Percentiles rank a stretch among this genome's conserved stretches.
Evolutionary conservation across 106 monocot species (phyloP).

Genomic region (Dioscorea alata): DNA sequence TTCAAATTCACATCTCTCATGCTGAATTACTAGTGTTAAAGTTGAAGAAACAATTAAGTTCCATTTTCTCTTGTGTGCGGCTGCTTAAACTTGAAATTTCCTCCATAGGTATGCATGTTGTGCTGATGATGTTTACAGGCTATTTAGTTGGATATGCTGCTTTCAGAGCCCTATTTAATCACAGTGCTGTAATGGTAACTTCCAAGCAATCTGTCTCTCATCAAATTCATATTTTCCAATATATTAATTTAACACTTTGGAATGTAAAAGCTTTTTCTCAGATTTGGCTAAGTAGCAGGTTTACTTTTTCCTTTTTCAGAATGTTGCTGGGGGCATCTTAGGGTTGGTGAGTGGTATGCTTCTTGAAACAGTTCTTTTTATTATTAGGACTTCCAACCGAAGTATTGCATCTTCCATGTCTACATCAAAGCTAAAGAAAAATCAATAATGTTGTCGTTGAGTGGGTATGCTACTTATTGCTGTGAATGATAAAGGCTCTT

Average conservation of each 20-base stretch:
- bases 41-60: no score
- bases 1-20: no score
- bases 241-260: no score
- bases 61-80: no score
- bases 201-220: neutral
- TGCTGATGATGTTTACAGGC: constrained; percentile 57
- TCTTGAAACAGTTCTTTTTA: constrained; percentile 69
- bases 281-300: neutral
- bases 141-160: constrained; percentile 63
- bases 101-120: constrained; percentile 56
- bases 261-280: no score
- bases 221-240: no score
- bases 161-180: constrained; percentile 71
- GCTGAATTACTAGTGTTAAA: no score
- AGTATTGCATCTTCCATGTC: constrained; percentile 21
- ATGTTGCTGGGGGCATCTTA: constrained; percentile 71
- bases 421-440: constrained; percentile 37
- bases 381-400: constrained; percentile 48
- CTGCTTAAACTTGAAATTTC: neutral
- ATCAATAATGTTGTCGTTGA: constrained; percentile 8
- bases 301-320: constrained; percentile 26
- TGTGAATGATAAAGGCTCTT: neutral
- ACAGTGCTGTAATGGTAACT: constrained; percentile 55
- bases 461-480: neutral
- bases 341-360: constrained; percentile 65